A percentile compares a stretch with the other conserved stretches of the same genome.
Conservation (phyloP, 352 stramenopile genomes). For the Phytopythium oedochilum region DNA sequence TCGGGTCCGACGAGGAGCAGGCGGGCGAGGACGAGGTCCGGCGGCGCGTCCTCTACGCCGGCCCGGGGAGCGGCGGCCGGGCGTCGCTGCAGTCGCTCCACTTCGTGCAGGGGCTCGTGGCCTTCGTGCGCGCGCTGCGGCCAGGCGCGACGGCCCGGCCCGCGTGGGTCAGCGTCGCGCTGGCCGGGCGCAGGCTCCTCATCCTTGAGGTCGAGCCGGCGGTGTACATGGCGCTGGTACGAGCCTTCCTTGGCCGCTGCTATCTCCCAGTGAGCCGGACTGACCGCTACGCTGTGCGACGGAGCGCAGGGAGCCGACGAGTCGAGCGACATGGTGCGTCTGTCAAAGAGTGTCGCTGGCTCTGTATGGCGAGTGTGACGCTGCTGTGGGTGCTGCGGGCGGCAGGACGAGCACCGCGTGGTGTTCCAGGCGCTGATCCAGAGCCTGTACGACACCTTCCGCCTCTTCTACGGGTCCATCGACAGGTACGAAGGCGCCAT, state of each 20-base stretch:
- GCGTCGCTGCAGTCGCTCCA: conserved; percentile 35
- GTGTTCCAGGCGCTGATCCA: conserved; percentile 32
- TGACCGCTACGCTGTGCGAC: not conserved
- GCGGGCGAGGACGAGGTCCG: conserved; percentile 45
- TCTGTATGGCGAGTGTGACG: not conserved
- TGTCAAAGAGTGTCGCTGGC: not conserved
- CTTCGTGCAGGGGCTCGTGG: conserved; percentile 45
- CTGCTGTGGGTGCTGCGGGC: not conserved
- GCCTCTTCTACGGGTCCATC: conserved; percentile 51
- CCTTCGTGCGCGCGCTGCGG: conserved; percentile 41
- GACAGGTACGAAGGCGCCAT: conserved; percentile 17
- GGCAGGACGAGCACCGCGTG: conserved; percentile 28
- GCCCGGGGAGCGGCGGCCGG: not conserved
- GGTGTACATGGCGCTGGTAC: conserved; percentile 58
- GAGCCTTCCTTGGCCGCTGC: not conserved
- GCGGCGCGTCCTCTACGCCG: conserved; percentile 39
- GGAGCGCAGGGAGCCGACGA: conserved; percentile 19
- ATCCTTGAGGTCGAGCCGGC: conserved; percentile 50
- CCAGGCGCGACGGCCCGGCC: not conserved
- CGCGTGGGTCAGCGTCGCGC: conserved; percentile 41
- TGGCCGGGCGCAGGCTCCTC: conserved; percentile 34
- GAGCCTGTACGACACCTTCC: conserved; percentile 47
- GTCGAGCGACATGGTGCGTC: conserved; percentile 26
- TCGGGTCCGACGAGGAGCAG: conserved; percentile 66
- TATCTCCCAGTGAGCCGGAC: not conserved